Base-by-base conservation (phyloP, 345 rosid genomes). In the Chamaenerion angustifolium region DNA sequence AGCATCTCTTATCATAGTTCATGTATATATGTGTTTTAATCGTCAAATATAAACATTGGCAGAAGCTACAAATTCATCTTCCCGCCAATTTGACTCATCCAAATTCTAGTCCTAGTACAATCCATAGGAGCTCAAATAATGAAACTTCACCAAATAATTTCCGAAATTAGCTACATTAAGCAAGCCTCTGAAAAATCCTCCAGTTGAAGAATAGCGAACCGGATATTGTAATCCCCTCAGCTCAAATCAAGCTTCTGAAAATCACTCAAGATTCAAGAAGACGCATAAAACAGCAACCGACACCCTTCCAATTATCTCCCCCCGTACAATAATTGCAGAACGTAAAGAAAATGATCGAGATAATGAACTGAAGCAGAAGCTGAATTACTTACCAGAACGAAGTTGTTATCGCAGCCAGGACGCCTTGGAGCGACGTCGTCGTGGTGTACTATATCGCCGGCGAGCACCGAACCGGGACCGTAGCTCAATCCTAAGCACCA, bases 401-500 rank as follows among this genome's bases (percentile, higher is more conserved):
- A 92, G 74, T 87, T 77, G 60, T 92, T 87, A 14, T 71, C 70
- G 68, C 98, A 92, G 18, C 98, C 96, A 59, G 98, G 75, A 55
- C 85, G 60, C 68, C 56, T 68, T 0, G 98, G 98, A 61, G 93
- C 75, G 16, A 74, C 50, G 56, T 76, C 66, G 66, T 92, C 98
- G 6, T 68, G 85, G 71, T 92, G 98, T 27, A 92, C 95, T 68
- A 92, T 92, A 53, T 92, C 98, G 27, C 96, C 89, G 55, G 76
- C 87, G 25, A 68, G 46, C 40, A 35, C 74, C 15, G 70, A 55
- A 15, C 63, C 56, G 16, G 69, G 54, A 63, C 62, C 55, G 51
- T 56, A 55, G 66, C 73, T 42, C 57, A 80, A 49, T 0, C 68
- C 56, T 16, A 64, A 16, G 23, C 60, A 16, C 31, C 66, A 31